Percentiles rank a stretch among this genome's conserved stretches.
phyloP scores from a whole-genome alignment of 2,329 filamentous ascomycete species.

The Boeremia exigua region DNA sequence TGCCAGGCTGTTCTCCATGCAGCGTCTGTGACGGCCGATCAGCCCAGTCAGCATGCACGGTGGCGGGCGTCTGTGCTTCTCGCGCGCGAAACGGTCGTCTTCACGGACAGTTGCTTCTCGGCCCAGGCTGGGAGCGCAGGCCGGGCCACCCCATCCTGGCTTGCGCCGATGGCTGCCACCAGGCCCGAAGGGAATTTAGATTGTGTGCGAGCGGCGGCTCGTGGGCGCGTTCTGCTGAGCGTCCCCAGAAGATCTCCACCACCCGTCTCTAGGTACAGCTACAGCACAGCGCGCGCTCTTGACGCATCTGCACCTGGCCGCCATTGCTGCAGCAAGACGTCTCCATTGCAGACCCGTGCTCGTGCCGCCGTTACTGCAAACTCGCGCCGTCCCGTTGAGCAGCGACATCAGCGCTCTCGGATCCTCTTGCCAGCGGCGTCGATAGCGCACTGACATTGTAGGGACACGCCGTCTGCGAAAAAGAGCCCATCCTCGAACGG shows the following conservation, averaged over 20 bases:
- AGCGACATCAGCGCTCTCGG: slow-evolving; percentile 28
- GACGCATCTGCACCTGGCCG: slow-evolving; percentile 24
- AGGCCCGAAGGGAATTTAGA: slow-evolving; percentile 46
- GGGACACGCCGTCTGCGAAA: slow-evolving; percentile 36
- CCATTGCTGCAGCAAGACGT: slow-evolving; percentile 24
- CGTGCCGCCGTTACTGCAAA: slow-evolving; percentile 36
- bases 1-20: slow-evolving; percentile 22
- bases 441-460: slow-evolving; percentile 35
- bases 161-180: slow-evolving; percentile 37
- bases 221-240: slow-evolving; percentile 34
- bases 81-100: slow-evolving; percentile 32
- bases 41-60: slow-evolving; percentile 44
- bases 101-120: slow-evolving; percentile 29
- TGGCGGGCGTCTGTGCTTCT: slow-evolving; percentile 34
- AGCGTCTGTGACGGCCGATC: slow-evolving; percentile 35
- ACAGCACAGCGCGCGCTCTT: slow-evolving; percentile 26
- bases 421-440: slow-evolving; percentile 32
- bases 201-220: slow-evolving; percentile 44
- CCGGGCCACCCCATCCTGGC: slow-evolving; percentile 33
- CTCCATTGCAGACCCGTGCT: slow-evolving; percentile 22
- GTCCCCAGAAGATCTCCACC: slow-evolving; percentile 46
- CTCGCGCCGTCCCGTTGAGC: slow-evolving; percentile 46
- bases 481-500: slow-evolving; percentile 32
- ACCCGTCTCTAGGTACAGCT: slow-evolving; percentile 39
- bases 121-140: slow-evolving; percentile 36